phyloP scores from a whole-genome alignment of 2,329 filamentous ascomycete species.

The Ramularia endophylla region DNA sequence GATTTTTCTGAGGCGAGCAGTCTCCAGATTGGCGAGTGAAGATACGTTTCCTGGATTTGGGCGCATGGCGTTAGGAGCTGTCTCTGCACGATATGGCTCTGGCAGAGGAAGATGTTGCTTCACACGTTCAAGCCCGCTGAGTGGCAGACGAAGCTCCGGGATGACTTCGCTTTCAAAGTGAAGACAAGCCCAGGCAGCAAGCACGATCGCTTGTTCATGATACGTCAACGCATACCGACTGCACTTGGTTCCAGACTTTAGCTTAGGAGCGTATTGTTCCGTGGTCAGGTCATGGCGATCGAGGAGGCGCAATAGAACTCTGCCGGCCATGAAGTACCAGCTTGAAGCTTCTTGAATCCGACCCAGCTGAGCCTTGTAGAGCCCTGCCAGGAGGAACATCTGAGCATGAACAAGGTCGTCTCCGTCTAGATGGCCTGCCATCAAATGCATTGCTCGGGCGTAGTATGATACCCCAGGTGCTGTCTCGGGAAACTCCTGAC shows the following conservation, averaged over 20 bases:
- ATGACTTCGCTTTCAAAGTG: slow-evolving; percentile 90
- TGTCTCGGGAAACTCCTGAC: too few species aligned
- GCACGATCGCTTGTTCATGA: slow-evolving; percentile 36
- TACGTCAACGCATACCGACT: background rate
- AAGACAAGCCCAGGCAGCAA: slow-evolving; percentile 86
- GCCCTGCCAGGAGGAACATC: slow-evolving; percentile 70
- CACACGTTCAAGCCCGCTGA: slow-evolving; percentile 51
- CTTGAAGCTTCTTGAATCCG: slow-evolving; percentile 75
- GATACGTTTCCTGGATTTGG: too few species aligned
- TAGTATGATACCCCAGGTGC: slow-evolving; percentile 83
- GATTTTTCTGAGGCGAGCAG: too few species aligned
- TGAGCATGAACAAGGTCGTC: slow-evolving; percentile 76
- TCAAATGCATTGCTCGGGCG: slow-evolving; percentile 72
- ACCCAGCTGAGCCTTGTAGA: slow-evolving; percentile 81
- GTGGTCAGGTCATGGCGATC: slow-evolving; percentile 1
- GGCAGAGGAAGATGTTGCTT: slow-evolving; percentile 60
- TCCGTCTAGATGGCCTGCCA: slow-evolving; percentile 70
- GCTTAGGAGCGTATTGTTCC: background rate
- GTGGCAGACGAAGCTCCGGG: slow-evolving; percentile 63
- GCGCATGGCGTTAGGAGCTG: slow-evolving; percentile 25
- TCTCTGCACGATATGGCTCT: slow-evolving; percentile 35
- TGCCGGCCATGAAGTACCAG: slow-evolving; percentile 56
- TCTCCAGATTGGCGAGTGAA: too few species aligned
- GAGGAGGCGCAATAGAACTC: slow-evolving; percentile 57
- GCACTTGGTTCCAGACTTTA: slow-evolving; percentile 53